Evolutionary conservation across 2,329 filamentous ascomycete genomes (phyloP).

Genomic region (Sarocladiaceae sp.): DNA sequence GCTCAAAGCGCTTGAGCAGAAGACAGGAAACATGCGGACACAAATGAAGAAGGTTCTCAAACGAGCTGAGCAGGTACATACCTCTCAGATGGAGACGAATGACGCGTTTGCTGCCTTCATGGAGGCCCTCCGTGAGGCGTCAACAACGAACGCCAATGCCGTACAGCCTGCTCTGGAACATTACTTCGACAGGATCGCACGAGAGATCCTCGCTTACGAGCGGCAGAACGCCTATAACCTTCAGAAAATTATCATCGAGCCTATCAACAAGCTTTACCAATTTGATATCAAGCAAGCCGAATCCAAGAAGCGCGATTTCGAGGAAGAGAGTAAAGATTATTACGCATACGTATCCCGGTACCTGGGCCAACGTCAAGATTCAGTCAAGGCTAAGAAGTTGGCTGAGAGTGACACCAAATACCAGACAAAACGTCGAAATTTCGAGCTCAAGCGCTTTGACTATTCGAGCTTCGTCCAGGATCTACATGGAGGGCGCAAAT

Average conservation of each 20-base stretch:
- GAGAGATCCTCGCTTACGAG: conserved; percentile 85
- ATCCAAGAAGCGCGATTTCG: conserved; percentile 93
- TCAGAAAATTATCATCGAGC: conserved; percentile 92
- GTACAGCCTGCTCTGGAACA: conserved; percentile 97
- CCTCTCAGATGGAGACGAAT: conserved; percentile 78
- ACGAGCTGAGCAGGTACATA: conserved; percentile 83
- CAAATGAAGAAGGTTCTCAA: conserved; percentile 97
- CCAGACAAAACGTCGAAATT: conserved; percentile 86
- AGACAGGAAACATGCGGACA: conserved; percentile 87
- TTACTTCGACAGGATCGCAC: conserved; percentile 95
- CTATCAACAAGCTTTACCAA: conserved; percentile 85
- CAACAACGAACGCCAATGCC: conserved; percentile 87
- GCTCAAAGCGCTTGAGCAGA: conserved; percentile 93
- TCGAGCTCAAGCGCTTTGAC: conserved; percentile 96
- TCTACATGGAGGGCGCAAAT: conserved; percentile 96
- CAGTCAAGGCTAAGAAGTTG: conserved; percentile 94
- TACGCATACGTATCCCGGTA: conserved; percentile 94
- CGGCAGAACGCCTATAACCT: conserved; percentile 78
- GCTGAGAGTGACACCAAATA: conserved; percentile 95
- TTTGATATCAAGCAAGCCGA: conserved; percentile 98
- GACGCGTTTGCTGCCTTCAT: conserved; percentile 80
- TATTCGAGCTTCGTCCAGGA: conserved; percentile 99
- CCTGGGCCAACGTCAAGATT: conserved; percentile 93
- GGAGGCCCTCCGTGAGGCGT: conserved; percentile 80
- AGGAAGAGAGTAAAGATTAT: conserved; percentile 98